Base-by-base conservation (phyloP, 768 basidiomycete species). In the Serpula lacrymans region DNA sequence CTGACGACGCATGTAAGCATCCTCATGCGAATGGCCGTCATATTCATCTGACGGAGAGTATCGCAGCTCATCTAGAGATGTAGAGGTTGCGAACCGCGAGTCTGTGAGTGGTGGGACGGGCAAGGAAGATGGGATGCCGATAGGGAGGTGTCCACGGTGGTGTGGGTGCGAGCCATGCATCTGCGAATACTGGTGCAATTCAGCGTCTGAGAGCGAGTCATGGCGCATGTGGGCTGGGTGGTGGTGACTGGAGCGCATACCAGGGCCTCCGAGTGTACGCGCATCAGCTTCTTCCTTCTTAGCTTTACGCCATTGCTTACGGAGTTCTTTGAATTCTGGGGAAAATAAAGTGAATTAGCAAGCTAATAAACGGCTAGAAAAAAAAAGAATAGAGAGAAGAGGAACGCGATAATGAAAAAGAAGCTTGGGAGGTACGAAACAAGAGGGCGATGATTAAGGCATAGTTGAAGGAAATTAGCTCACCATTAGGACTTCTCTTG, bases 261-360 rank as follows among this genome's bases (percentile, higher is more conserved):
- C 70, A 69, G 17, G 69, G n/a, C 14, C 32, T 20, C 49, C 47
- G 16, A 54, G 40, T 31, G 46, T 42, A 18, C 45, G 52, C 11
- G 53, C 37, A 36, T 67, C 66, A n/a, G 57, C 53, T 35, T 64
- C 63, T 55, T 91, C 89, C 63, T 94, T 92, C 71, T 94, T 96
- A 50, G 82, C 77, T 69, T 90, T 90, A 29, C 93, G 82, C 93
- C 95, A 96, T 52, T 87, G 85, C 63, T 94, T 97, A 42, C 95
- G 83, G 53, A 97, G 80, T 58, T 98, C 95, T 57, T 95, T 97
- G 75, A 98, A 99, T 71, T 98, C 95, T 97, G 66, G 4, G n/a
- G 31, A 33, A 33, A 14, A 41, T n/a, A 44, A n/a, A 31, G 16
- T 13, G 31, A 30, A 18, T 6, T 23, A 12, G 33, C 16, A 16